Evolutionary conservation across 2,329 filamentous ascomycete species (phyloP), one percentile per base, ranked within the genome.

Genomic region (Fonsecaea multimorphosa): DNA sequence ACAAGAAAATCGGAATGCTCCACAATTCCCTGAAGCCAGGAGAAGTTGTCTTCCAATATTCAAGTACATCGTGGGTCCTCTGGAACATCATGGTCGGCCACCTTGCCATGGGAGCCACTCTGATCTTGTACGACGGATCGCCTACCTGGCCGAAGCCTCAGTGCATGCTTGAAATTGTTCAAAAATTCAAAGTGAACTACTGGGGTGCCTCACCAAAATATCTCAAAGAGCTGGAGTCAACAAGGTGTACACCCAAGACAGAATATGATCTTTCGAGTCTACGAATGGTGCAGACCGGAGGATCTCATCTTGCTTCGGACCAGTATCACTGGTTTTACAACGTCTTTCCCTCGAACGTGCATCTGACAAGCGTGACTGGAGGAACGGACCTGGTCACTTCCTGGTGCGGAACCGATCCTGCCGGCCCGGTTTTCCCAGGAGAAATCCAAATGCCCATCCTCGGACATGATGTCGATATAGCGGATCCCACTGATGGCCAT

Each of bases 111-210:
- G 90, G 91, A 4, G 81, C 82, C 0, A 83, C 86, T 4, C 79
- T 85, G 0, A 77, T 95, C 0, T 80, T 94, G 12, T 96, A 95
- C 74, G 92, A 96, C 74, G 92, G 92, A 1, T 92, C 88, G 6
- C 92, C 92, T 0, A 92, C 95, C 76, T 79, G 87, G 52, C 92
- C 91, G 0, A 86, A 65, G 79, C 92, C 14, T 78, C 88, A 22
- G 84, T 81, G 38, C 9, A 49, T 54, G 36, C 57, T 64, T 3
- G 27, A 49, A 16, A 51, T 19, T 80, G 88, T 68, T 85, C 90
- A 73, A 79, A 78, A 58, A 89, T 90, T 1, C 93, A 91, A 0
- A 85, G 88, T 57, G n/a, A 67, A 62, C 29, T 55, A 56, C 70
- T 80, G 94, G 6, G 92, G 92, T 1, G 88, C 88, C 5, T 91